A percentile compares a stretch with the other conserved stretches of the same genome.
These are phyloP conservation scores for Aspergillus tamarii DNA, from an alignment of 2,329 filamentous ascomycete species.

Conservation along the genomic window DNA sequence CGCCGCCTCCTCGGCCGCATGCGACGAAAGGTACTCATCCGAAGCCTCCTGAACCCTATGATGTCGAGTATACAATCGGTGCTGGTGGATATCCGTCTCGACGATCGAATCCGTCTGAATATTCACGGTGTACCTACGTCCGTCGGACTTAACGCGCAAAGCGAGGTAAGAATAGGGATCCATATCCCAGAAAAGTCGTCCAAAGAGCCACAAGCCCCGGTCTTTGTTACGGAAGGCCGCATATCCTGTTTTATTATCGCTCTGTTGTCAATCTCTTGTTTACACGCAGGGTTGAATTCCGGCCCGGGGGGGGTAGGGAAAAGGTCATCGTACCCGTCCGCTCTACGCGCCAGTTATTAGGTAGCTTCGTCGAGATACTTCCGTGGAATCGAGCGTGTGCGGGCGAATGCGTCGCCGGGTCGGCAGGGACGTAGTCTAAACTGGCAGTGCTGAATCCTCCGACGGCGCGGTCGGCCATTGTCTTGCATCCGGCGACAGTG, in stretches of 20 bases:
- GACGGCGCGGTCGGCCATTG: slow-evolving; percentile 84
- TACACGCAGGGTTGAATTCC: neutral
- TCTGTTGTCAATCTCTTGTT: slow-evolving; percentile 6
- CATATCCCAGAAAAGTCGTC: slow-evolving; percentile 82
- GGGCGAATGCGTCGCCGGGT: slow-evolving; percentile 47
- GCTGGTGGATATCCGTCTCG: slow-evolving; percentile 94
- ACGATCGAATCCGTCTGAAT: slow-evolving; percentile 93
- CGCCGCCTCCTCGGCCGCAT: slow-evolving; percentile 15
- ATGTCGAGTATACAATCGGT: slow-evolving; percentile 68
- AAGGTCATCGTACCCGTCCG: slow-evolving; percentile 37
- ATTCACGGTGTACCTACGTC: slow-evolving; percentile 91
- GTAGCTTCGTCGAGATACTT: slow-evolving; percentile 82
- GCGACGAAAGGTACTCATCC: slow-evolving; percentile 20
- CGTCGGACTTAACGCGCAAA: slow-evolving; percentile 85
- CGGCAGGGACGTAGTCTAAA: slow-evolving; percentile 67
- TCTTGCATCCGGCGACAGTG: slow-evolving; percentile 56
- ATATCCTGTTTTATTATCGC: slow-evolving; percentile 65
- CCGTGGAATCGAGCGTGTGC: slow-evolving; percentile 83
- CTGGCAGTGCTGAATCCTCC: slow-evolving; percentile 79
- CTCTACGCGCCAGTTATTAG: slow-evolving; percentile 59
- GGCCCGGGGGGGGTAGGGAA: too few relatives aligned
- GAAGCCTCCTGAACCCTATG: slow-evolving; percentile 36
- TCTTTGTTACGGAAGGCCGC: slow-evolving; percentile 88
- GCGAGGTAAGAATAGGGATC: slow-evolving; percentile 88
- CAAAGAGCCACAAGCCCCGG: slow-evolving; percentile 77